phyloP scores from a whole-genome alignment of 306 rosid genomes.

The Rosa chinensis region DNA sequence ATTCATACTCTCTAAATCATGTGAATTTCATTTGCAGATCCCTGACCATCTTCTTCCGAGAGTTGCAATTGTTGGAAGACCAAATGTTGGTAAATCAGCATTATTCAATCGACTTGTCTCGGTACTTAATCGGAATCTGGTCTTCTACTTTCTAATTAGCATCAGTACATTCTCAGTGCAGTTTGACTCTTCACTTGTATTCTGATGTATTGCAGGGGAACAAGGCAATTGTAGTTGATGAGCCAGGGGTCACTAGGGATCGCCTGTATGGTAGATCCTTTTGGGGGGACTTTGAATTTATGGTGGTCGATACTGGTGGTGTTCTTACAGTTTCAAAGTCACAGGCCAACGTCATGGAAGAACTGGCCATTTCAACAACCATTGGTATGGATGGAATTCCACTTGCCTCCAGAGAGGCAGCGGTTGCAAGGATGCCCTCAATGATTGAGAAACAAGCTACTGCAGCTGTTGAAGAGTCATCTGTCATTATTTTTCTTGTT shows the following conservation, averaged over 20 bases:
- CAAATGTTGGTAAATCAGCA: slow-evolving; percentile 98
- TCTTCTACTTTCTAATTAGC: slow-evolving; percentile 20
- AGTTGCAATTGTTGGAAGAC: slow-evolving; percentile 92
- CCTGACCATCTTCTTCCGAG: slow-evolving; percentile 85
- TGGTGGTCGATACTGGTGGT: slow-evolving; percentile 98
- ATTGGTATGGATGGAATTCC: slow-evolving; percentile 98
- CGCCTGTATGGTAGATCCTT: slow-evolving; percentile 91
- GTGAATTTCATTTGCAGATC: slow-evolving; percentile 53
- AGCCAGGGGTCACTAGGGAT: slow-evolving; percentile 97
- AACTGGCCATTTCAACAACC: slow-evolving; percentile 78
- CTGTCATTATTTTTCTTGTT: slow-evolving; percentile 76
- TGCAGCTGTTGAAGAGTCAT: slow-evolving; percentile 89
- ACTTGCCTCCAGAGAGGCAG: slow-evolving; percentile 85
- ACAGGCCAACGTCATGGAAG: slow-evolving; percentile 74
- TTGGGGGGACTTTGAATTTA: slow-evolving; percentile 86
- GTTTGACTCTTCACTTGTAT: slow-evolving; percentile 9
- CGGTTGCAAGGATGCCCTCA: slow-evolving; percentile 94
- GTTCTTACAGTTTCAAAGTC: slow-evolving; percentile 85
- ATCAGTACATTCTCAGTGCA: slow-evolving; percentile 12
- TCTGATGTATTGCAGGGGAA: slow-evolving; percentile 55
- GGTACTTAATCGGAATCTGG: slow-evolving; percentile 46
- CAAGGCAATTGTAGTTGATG: slow-evolving; percentile 96
- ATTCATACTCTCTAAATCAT: slow-evolving; percentile 25
- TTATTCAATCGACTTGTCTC: slow-evolving; percentile 89
- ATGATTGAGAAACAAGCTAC: slow-evolving; percentile 95